A percentile compares a stretch with the other conserved stretches of the same genome.
These are phyloP conservation scores for Camelina sativa DNA, from an alignment of 345 rosid genomes.

Conservation along the genomic window DNA sequence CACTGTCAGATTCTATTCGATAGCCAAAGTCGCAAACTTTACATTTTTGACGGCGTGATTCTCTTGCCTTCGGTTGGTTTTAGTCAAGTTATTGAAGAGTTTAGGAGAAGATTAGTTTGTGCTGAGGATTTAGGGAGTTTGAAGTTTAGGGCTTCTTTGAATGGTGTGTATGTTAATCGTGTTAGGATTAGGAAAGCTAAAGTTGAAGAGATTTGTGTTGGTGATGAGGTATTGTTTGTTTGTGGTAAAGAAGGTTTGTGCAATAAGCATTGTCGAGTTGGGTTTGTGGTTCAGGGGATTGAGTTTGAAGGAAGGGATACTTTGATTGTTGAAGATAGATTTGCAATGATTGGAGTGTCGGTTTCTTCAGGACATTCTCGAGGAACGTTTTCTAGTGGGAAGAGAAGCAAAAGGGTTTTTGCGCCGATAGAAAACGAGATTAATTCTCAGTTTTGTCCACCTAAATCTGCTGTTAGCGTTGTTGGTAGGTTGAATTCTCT, in stretches of 20 bases:
- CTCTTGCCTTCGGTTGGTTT: constrained; percentile 16
- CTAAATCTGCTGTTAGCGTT: constrained; percentile 40
- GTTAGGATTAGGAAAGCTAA: constrained; percentile 49
- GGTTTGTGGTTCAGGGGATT: constrained; percentile 68
- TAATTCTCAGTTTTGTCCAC: constrained; percentile 21
- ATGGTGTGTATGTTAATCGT: constrained; percentile 76
- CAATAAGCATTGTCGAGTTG: constrained; percentile 50
- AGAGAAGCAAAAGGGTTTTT: constrained; percentile 72
- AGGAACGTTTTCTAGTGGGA: constrained; percentile 64
- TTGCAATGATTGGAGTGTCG: constrained; percentile 38
- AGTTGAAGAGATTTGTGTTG: constrained; percentile 55
- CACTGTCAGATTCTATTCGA: constrained; percentile 81
- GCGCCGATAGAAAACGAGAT: constrained; percentile 54
- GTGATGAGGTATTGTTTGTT: constrained; percentile 79
- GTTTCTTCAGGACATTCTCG: constrained; percentile 49
- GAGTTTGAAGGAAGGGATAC: constrained; percentile 50
- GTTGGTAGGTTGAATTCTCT: constrained; percentile 51
- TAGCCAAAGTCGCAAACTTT: constrained; percentile 52
- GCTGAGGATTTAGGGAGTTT: constrained; percentile 33
- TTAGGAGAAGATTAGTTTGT: constrained; percentile 49
- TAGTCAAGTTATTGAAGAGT: constrained; percentile 45
- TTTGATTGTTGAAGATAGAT: constrained; percentile 31
- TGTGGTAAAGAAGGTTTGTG: constrained; percentile 58
- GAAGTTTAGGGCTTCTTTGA: constrained; percentile 50
- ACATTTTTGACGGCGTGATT: constrained; percentile 61